Evolutionary conservation across 306 rosid genomes (phyloP).

Genomic region (Trifolium dubium): DNA sequence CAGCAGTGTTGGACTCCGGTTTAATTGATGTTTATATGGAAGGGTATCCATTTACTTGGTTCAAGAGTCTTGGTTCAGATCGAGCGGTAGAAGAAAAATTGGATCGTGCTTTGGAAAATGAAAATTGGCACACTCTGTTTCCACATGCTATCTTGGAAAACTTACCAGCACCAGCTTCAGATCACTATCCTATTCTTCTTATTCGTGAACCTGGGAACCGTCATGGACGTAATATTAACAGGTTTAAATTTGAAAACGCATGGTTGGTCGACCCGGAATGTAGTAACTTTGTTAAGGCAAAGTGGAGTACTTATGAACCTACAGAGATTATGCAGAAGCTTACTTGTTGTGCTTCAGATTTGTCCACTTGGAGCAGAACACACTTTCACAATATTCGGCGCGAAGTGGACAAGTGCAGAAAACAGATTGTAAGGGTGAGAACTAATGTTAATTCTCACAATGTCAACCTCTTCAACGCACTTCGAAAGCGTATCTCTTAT

Average conservation of each 20-base stretch:
- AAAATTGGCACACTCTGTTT: neutral
- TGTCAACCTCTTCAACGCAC: too few relatives aligned
- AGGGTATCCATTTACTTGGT: neutral
- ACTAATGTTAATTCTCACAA: too few relatives aligned
- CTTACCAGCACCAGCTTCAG: neutral
- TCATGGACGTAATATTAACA: too few relatives aligned
- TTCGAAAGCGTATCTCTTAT: too few relatives aligned
- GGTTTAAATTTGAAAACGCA: neutral
- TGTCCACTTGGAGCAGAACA: too few relatives aligned
- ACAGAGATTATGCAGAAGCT: too few relatives aligned
- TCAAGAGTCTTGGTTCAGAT: neutral
- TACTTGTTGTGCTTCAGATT: too few relatives aligned
- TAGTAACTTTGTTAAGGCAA: neutral
- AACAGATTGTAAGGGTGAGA: too few relatives aligned
- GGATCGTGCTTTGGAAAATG: neutral
- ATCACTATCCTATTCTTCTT: neutral
- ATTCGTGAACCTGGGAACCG: too few relatives aligned
- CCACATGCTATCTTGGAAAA: neutral
- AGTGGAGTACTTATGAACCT: neutral
- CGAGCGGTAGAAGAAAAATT: neutral
- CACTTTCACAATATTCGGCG: too few relatives aligned
- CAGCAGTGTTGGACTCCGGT: too few relatives aligned
- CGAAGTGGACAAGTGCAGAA: too few relatives aligned
- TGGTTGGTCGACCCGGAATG: neutral
- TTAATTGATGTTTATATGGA: neutral